Conservation (phyloP, 1,284 basidiomycete species). For the Fomitopsis betulina region DNA sequence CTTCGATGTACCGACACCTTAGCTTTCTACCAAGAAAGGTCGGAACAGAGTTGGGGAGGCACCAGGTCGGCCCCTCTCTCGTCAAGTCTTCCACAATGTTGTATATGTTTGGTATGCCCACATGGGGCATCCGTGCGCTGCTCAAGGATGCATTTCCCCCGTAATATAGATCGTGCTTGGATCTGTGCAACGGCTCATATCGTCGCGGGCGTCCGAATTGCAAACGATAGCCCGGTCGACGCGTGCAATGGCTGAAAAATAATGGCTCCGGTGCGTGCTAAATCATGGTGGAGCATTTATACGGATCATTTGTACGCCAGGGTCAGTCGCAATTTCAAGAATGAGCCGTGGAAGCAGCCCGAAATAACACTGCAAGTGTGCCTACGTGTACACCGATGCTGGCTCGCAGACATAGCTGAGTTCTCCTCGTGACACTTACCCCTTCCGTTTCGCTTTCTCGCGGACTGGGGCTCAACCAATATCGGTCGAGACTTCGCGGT, state of each 20-base stretch:
- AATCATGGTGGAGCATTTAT: not conserved
- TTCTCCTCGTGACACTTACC: not conserved
- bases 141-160: not conserved
- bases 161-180: not conserved
- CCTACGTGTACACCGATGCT: not conserved
- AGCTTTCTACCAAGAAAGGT: not conserved
- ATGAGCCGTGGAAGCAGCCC: not conserved
- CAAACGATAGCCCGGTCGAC: not conserved
- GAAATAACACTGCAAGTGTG: not conserved
- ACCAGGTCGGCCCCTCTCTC: too few relatives aligned
- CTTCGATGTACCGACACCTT: not conserved
- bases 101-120: too few relatives aligned
- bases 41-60: not conserved
- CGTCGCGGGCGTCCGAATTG: not conserved
- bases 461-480: not conserved
- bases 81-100: too few relatives aligned
- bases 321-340: not conserved
- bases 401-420: not conserved
- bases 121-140: not conserved
- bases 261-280: not conserved
- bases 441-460: not conserved
- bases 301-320: not conserved
- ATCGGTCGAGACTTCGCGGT: not conserved
- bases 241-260: not conserved
- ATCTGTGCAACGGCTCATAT: not conserved